These are phyloP conservation scores for Clitopilus hobsonii DNA, from an alignment of 768 basidiomycete species.

Conservation along the genomic window DNA sequence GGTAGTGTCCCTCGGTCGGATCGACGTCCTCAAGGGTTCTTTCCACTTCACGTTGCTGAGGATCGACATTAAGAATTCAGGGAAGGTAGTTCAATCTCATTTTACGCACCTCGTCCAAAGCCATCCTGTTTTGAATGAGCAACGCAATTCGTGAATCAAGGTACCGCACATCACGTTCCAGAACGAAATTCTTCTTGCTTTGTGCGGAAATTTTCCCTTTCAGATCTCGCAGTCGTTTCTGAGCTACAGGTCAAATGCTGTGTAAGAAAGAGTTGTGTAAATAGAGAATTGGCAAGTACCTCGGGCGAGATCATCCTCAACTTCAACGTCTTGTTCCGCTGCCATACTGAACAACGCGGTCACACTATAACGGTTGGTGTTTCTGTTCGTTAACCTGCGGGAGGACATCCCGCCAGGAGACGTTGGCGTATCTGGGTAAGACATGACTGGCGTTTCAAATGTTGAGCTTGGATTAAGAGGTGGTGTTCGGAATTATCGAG, in stretches of 20 bases:
- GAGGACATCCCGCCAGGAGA: constrained; percentile 65
- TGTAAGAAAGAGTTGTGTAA: constrained; percentile 1
- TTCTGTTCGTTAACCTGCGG: constrained; percentile 83
- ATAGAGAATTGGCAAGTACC: constrained; percentile 45
- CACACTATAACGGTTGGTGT: constrained; percentile 94
- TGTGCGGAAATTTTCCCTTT: constrained; percentile 97
- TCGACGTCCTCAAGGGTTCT: constrained; percentile 95
- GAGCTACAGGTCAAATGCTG: constrained; percentile 48
- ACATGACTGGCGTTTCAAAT: constrained; percentile 39
- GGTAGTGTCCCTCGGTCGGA: constrained; percentile 86
- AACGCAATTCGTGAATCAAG: constrained; percentile 96
- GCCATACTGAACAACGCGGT: constrained; percentile 97
- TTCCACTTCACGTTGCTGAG: constrained; percentile 90
- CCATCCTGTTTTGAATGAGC: constrained; percentile 98
- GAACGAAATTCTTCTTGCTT: constrained; percentile 99
- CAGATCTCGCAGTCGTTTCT: constrained; percentile 93
- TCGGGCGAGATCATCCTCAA: constrained; percentile 94
- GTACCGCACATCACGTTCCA: constrained; percentile 97
- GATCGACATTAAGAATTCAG: neutral
- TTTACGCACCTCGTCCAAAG: constrained; percentile 80
- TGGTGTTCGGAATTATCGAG: constrained; percentile 13
- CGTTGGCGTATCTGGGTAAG: constrained; percentile 55
- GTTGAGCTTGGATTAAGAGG: constrained; percentile 12
- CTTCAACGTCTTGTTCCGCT: constrained; percentile 96
- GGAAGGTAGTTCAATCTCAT: constrained; percentile 9